Base-by-base conservation (phyloP, 2,329 filamentous ascomycete genomes). In the Phyllosticta citribraziliensis region DNA sequence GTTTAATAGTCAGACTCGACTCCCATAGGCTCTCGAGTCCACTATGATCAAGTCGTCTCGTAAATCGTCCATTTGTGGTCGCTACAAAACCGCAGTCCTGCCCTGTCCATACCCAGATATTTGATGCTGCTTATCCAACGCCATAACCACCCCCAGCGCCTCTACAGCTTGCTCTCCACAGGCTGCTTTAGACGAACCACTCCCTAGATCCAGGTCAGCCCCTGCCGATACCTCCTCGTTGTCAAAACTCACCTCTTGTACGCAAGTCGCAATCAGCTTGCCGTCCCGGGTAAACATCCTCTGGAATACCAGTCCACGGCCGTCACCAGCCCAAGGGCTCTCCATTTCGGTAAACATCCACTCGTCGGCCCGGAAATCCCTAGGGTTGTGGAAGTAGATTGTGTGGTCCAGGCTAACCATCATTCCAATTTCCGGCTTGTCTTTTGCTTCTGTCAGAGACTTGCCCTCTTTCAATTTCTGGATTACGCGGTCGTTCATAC, bases 271-370 rank as follows among this genome's bases (percentile, higher is more conserved):
- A 69, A 94, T 75, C 73, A 94, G 73, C 25, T 80, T 86, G 22
- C 89, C 89, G 64, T 91, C 86, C 65, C 77, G 79, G 25, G 82
- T 80, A 71, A 86, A 92, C 63, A 93, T 88, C 73, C 84, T 82
- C 78, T 91, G 88, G 67, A 82, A 83, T 51, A 93, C 89, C 19
- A 93, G 79, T 0, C 88, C 89, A 63, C 89, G 80, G 3, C 88
- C 89, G 68, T 91, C 87, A 1, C 87, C 88, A 2, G 86, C 82
- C 89, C 89, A 94, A 0, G 89, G 88, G 60, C 84, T 90, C 74
- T 88, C 83, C 82, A 89, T 89, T 77, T 92, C 88, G 20, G 81
- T 83, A 66, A 90, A 85, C 82, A 91, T 87, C 88, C 88, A 92
- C 73, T 91, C 79, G 61, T 82, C 80, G 40, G 79, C 79, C 40